phyloP scores from a whole-genome alignment of 257 asterid species.

The Gentiana macrophylla region DNA sequence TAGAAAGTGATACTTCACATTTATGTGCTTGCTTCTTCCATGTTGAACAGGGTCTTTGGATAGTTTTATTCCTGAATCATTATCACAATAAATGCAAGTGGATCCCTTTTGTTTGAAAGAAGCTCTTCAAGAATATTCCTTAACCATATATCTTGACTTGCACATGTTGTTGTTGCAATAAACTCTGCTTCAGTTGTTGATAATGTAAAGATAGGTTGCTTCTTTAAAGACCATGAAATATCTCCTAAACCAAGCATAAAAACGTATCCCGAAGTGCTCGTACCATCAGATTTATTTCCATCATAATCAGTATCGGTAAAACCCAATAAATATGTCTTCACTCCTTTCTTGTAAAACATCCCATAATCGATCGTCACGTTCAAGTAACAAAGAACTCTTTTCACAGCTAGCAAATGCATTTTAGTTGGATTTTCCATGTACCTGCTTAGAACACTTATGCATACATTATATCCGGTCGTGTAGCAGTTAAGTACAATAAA shows the following conservation, averaged over 20 bases:
- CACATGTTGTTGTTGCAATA: not conserved
- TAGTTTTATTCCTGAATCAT: not conserved
- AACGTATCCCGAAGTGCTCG: not conserved
- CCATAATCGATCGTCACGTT: not conserved
- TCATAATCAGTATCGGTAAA: not conserved
- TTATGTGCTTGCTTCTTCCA: not conserved
- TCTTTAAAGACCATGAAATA: not conserved
- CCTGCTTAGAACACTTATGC: not conserved
- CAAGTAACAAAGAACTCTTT: not conserved
- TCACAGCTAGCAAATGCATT: not conserved
- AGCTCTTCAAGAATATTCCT: not conserved
- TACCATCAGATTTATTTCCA: not conserved
- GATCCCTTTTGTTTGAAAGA: not conserved
- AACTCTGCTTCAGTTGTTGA: not conserved
- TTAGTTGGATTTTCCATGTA: not conserved
- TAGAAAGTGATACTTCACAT: not conserved
- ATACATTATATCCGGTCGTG: not conserved
- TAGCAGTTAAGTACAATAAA: not conserved
- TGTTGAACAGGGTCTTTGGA: not conserved
- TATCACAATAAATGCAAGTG: not conserved
- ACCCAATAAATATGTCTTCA: not conserved
- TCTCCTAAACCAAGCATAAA: not conserved
- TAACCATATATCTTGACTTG: not conserved
- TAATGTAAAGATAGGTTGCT: not conserved
- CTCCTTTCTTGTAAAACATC: not conserved